A percentile compares a stretch with the other conserved stretches of the same genome.
Evolutionary conservation across 306 rosid genomes (phyloP).

Genomic region (Glycyrrhiza uralensis): DNA sequence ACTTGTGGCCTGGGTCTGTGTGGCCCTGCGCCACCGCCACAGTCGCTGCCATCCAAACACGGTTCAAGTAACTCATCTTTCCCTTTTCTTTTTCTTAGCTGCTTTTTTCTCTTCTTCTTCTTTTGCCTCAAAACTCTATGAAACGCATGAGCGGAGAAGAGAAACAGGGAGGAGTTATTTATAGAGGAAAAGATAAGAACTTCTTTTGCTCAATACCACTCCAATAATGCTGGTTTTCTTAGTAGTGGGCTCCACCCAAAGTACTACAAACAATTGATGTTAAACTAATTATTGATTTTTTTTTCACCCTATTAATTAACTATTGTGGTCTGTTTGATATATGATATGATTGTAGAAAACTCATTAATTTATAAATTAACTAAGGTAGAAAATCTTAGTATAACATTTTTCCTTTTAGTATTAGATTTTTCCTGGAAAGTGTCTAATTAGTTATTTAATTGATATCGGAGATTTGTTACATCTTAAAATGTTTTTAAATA

Average conservation of each 20-base stretch:
- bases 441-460: too few relatives aligned
- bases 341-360: too few relatives aligned
- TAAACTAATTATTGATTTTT: too few relatives aligned
- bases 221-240: background rate
- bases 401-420: too few relatives aligned
- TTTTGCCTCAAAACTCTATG: background rate
- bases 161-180: background rate
- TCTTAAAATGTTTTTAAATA: background rate
- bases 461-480: background rate
- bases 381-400: too few relatives aligned
- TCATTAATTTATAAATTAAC: too few relatives aligned
- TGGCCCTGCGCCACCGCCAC: conserved; percentile 71
- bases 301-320: too few relatives aligned
- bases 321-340: too few relatives aligned
- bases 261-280: background rate
- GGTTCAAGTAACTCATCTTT: conserved; percentile 54
- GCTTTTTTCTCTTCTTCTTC: background rate
- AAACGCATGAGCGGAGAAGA: background rate
- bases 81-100: background rate
- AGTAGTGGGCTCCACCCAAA: background rate
- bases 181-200: conserved; percentile 15
- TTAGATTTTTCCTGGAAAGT: too few relatives aligned
- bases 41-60: conserved; percentile 73
- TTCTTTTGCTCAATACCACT: background rate
- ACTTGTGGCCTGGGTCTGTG: conserved; percentile 52